phyloP scores from a whole-genome alignment of 495 filamentous ascomycete species.

The Amniculicola lignicola region DNA sequence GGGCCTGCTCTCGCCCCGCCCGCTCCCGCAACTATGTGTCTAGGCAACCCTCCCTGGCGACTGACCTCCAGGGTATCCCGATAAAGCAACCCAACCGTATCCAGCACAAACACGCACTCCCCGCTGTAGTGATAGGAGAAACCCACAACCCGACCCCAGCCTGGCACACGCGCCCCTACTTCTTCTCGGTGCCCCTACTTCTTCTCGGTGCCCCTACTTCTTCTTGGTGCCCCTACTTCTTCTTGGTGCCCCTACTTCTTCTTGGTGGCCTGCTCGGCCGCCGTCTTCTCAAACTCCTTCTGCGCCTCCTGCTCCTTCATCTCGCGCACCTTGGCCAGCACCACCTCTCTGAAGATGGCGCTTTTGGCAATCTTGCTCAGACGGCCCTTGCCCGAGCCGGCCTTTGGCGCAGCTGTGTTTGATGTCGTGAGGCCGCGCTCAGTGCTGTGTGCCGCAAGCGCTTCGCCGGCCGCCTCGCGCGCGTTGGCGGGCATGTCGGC shows the following conservation, averaged over 20 bases:
- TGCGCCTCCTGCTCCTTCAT: conserved; percentile 79
- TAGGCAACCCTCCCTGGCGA: conserved; percentile 3
- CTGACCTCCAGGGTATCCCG: conserved; percentile 22
- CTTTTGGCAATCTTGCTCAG: conserved; percentile 76
- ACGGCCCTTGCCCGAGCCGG: conserved; percentile 47
- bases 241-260: conserved; percentile 20
- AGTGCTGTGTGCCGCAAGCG: conserved; percentile 38
- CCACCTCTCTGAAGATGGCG: conserved; percentile 96
- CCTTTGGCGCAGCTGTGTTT: conserved; percentile 28
- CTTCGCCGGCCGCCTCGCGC: conserved; percentile 41
- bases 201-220: too few relatives aligned
- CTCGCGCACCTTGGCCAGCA: conserved; percentile 91
- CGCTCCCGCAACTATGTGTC: conserved; percentile 1
- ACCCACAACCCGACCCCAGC: too few relatives aligned
- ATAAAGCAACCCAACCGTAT: not conserved
- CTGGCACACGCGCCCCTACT: too few relatives aligned
- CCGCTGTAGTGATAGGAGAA: too few relatives aligned
- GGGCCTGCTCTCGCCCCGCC: too few relatives aligned
- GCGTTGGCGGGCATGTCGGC: conserved; percentile 60
- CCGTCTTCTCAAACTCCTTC: conserved; percentile 38
- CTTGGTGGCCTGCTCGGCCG: conserved; percentile 25
- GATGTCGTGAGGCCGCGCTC: conserved; percentile 38
- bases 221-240: too few relatives aligned
- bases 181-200: too few relatives aligned
- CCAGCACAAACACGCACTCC: not conserved